Base-by-base conservation (phyloP, 371 early-diverging fungal genomes). In the Mucor velutinosus region DNA sequence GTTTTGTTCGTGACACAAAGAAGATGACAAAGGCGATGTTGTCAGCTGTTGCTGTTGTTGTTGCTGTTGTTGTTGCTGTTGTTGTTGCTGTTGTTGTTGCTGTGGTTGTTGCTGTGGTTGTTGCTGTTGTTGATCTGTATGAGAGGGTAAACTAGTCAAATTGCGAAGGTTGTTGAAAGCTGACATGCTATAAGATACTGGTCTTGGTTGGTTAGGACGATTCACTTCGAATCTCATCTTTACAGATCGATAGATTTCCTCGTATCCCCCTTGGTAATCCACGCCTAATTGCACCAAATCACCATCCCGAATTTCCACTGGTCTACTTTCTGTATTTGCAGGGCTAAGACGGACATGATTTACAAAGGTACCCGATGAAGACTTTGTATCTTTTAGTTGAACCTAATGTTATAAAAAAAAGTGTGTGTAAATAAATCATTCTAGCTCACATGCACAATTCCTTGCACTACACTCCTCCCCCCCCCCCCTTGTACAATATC, bases 321-420 rank as follows among this genome's bases (percentile, higher is more conserved):
- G 91, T 59, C 86, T 74, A 58, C 94, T 93, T 72, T 96, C 96
- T 61, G 92, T 90, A 12, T 91, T 91, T 6, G 97, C 92, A 12
- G 95, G 89, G 55, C 93, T 90, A 21, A 98, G 77, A 5, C 99
- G 84, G 71, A 94, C 87, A 76, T 94, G 93, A 84, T 99, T 99
- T 49, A 97, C 79, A 74, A 97, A 99, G 14, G 99, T 98, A 19
- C 99, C 99, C 21, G 96, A 95, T 7, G 96, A 96, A 58, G 94
- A 94, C 64, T 93, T 94, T 33, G 94, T 94, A 80, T 98, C 99
- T 60, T 60, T 63, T 37, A 58, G 67, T 19, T 37, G 47, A 66
- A 66, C 60, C 62, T 70, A 70, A 14, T 14, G 37, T 37, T 11
- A 2, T 43, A 33, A 12, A 15, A 29, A 17, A 37, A 41, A n/a